Percentiles rank a stretch among this genome's conserved stretches.
These are phyloP conservation scores for Tanacetum coccineum DNA, from an alignment of 129 eudicot species.

Conservation along the genomic window DNA sequence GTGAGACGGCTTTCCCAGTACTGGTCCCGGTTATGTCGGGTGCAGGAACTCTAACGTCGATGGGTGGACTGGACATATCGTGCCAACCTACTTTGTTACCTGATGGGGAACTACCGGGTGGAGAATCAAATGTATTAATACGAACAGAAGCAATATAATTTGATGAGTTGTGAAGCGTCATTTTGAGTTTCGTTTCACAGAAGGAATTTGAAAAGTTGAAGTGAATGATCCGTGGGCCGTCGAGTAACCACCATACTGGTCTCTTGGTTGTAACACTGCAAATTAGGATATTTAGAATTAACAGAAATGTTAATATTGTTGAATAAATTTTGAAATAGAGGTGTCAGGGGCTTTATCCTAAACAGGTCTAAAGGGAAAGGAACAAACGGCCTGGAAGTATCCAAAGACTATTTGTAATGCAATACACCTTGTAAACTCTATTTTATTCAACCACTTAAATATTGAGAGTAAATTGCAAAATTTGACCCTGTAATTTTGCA, in stretches of 20 bases:
- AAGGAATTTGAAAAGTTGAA: slow-evolving; percentile 46
- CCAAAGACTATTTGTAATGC: too few species aligned
- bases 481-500: too few species aligned
- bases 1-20: slow-evolving; percentile 25
- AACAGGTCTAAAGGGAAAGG: too few species aligned
- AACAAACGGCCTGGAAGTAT: too few species aligned
- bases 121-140: slow-evolving; percentile 47
- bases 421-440: too few species aligned
- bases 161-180: slow-evolving; percentile 69
- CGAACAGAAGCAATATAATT: slow-evolving; percentile 43
- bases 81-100: slow-evolving; percentile 80
- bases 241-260: slow-evolving; percentile 82
- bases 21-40: slow-evolving; percentile 35
- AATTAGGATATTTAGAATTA: not conserved
- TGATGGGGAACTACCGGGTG: slow-evolving; percentile 34
- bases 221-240: slow-evolving; percentile 61
- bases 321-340: not conserved
- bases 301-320: not conserved
- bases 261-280: slow-evolving; percentile 56
- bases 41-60: slow-evolving; percentile 41
- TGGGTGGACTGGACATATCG: slow-evolving; percentile 36
- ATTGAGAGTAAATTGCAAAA: too few species aligned
- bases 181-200: slow-evolving; percentile 63
- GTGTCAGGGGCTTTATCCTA: too few species aligned
- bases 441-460: too few species aligned